Evolutionary conservation across 352 stramenopile genomes (phyloP), one percentile per base, ranked within the genome.

Genomic region (Thraustochytrium sp.): DNA sequence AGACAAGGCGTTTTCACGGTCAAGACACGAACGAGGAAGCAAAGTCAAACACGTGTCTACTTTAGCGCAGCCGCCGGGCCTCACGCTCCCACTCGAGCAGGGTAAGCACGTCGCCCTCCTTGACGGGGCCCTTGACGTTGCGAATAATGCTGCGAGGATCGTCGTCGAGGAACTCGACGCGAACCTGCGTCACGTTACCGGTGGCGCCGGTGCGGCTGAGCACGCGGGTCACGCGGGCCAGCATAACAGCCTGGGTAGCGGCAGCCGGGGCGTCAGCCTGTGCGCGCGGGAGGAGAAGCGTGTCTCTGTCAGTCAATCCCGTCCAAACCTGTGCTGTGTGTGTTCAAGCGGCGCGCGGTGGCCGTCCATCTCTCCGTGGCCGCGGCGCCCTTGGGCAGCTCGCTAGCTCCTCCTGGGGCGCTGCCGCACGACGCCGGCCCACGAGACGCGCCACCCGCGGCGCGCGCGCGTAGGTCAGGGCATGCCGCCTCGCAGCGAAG

Each of bases 31-130:
- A 55, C 0, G 16, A 55, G 48, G 48, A 55, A 55, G 48, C 48
- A 55, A 55, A 55, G 16, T n/a, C 48, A 18, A 55, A 55, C 0
- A 55, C n/a, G n/a, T 55, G 48, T 23, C 18, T 55, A 55, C 48
- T 89, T 94, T 99, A 99, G 92, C 97, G 92, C 85, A 99, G 91
- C 86, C 97, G 94, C 83, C 96, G 93, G 74, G 97, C 97, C 90
- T 99, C 97, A 89, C 97, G 94, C 92, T 99, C 97, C 96, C 96
- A 99, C 89, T 99, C 97, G 74, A 99, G 89, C 85, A 99, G 91
- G 91, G 93, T 99, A 64, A 99, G 89, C 88, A 99, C 98, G 90
- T 99, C 97, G 82, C 53, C 65, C 64, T 99, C 95, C 86, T 95
- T 93, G 74, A 99, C 95, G 68, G 96, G 96, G 89, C 96, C 97